Evolutionary conservation across 768 basidiomycete genomes (phyloP).

Genomic region (Sarcomyxa edulis): DNA sequence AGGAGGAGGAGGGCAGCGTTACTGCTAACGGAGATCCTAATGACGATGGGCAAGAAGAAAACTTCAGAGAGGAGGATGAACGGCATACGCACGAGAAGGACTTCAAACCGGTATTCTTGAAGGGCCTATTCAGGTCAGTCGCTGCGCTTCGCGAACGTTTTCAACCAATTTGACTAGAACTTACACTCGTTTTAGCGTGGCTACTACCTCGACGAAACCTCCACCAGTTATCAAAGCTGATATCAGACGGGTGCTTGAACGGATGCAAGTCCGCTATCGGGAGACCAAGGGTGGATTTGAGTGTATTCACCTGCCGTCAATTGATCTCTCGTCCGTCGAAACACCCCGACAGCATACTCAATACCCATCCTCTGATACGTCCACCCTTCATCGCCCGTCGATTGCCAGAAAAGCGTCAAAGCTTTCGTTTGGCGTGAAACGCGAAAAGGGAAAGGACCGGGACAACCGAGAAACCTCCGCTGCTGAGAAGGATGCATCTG

Average conservation of each 20-base stretch:
- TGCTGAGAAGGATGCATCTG: conserved; percentile 33
- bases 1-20: conserved; percentile 21
- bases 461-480: conserved; percentile 28
- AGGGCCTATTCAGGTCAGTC: conserved; percentile 87
- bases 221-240: conserved; percentile 78
- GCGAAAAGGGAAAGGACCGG: conserved; percentile 48
- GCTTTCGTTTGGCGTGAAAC: conserved; percentile 65
- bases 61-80: conserved; percentile 44
- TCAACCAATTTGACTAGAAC: conserved; percentile 2
- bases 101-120: conserved; percentile 92
- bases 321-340: conserved; percentile 79
- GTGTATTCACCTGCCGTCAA: conserved; percentile 92
- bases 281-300: conserved; percentile 91
- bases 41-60: conserved; percentile 30
- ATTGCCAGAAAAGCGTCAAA: conserved; percentile 74
- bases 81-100: conserved; percentile 58
- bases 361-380: conserved; percentile 43
- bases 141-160: conserved; percentile 7
- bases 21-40: conserved; percentile 17
- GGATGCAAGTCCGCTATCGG: conserved; percentile 93
- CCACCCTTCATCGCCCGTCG: conserved; percentile 37
- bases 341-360: conserved; percentile 34
- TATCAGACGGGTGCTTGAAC: conserved; percentile 80
- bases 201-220: conserved; percentile 90
- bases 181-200: conserved; percentile 51